Evolutionary conservation across 768 basidiomycete species (phyloP).

Genomic region (Paxillus rubicundulus): DNA sequence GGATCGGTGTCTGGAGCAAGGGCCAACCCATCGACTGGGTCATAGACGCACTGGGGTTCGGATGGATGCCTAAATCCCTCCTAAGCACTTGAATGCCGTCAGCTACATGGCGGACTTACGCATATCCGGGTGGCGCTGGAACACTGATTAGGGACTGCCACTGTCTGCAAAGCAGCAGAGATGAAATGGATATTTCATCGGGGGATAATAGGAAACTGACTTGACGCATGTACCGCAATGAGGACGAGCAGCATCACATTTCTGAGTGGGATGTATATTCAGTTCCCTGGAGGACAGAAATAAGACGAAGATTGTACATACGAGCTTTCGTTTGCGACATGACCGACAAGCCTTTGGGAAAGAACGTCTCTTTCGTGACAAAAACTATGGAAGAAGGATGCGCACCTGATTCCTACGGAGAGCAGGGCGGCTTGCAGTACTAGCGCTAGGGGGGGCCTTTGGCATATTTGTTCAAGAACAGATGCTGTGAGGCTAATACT

Average conservation of each 20-base stretch:
- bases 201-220: slow-evolving; percentile 42
- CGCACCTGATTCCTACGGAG: slow-evolving; percentile 77
- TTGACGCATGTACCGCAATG: slow-evolving; percentile 84
- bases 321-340: slow-evolving; percentile 82
- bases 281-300: background rate
- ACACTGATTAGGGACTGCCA: slow-evolving; percentile 82
- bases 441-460: slow-evolving; percentile 45
- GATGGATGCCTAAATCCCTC: slow-evolving; percentile 62
- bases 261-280: slow-evolving; percentile 41
- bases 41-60: slow-evolving; percentile 83
- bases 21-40: slow-evolving; percentile 78
- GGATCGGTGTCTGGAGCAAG: slow-evolving; percentile 78
- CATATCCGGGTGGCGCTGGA: slow-evolving; percentile 81
- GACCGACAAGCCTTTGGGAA: slow-evolving; percentile 65
- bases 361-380: slow-evolving; percentile 5
- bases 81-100: slow-evolving; percentile 3
- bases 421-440: slow-evolving; percentile 50
- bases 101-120: slow-evolving; percentile 45
- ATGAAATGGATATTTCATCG: slow-evolving; percentile 6
- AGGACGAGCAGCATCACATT: slow-evolving; percentile 86
- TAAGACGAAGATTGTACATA: slow-evolving; percentile 36
- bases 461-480: slow-evolving; percentile 49
- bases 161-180: slow-evolving; percentile 53
- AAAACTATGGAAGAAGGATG: slow-evolving; percentile 1
- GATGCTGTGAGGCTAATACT: background rate